Evolutionary conservation across 345 rosid species (phyloP).

Genomic region (Rhodamnia rubescens): DNA sequence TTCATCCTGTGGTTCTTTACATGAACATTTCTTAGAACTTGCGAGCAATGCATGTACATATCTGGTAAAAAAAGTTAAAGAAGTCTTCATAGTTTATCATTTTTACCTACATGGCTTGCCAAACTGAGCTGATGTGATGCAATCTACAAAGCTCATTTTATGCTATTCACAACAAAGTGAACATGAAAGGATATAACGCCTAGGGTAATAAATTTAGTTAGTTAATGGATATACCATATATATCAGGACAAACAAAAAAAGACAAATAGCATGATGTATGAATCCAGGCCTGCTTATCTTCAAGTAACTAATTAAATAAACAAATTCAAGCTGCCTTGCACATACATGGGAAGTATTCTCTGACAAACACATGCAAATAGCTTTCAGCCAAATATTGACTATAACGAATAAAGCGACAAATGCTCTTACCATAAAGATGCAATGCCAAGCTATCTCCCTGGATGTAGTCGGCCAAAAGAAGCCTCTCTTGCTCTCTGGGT

Average conservation of each 20-base stretch:
- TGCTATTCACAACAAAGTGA: background rate
- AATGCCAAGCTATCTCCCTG: conserved; percentile 88
- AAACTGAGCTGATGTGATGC: background rate
- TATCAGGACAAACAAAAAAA: background rate
- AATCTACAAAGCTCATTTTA: background rate
- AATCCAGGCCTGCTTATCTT: background rate
- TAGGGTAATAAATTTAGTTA: background rate
- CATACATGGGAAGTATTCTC: background rate
- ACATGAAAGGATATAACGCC: background rate
- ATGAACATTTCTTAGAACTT: background rate
- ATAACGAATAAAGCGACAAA: background rate
- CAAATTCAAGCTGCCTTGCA: background rate
- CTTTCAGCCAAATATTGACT: background rate
- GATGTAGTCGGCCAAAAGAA: conserved; percentile 71
- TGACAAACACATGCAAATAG: background rate
- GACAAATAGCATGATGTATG: background rate
- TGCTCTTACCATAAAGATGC: conserved; percentile 79
- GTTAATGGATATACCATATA: background rate
- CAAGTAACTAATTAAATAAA: background rate
- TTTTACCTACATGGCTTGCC: background rate
- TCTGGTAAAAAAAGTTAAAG: background rate
- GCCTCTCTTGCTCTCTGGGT: conserved; percentile 90
- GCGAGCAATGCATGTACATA: background rate
- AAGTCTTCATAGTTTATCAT: background rate
- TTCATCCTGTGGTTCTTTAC: background rate